Evolutionary conservation across 2,329 filamentous ascomycete genomes (phyloP).

Genomic region (Diaporthe destruens): DNA sequence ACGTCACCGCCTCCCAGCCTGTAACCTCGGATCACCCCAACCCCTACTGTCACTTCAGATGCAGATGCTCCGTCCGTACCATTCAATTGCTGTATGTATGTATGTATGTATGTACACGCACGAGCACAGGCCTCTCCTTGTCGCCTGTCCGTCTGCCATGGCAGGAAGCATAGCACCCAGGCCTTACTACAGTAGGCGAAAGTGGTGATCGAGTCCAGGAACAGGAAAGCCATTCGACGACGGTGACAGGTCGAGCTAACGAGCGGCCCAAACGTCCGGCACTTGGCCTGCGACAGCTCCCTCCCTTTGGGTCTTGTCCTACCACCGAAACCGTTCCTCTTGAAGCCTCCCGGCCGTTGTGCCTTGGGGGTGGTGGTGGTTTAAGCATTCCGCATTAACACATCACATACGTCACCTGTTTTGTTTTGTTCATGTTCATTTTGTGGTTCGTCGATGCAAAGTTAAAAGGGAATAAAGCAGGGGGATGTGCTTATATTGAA

Average conservation of each 20-base stretch:
- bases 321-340: constrained; percentile 22
- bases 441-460: not conserved
- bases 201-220: not conserved
- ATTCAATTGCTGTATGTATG: too few species aligned
- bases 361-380: not conserved
- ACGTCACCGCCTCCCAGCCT: constrained; percentile 23
- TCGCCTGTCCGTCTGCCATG: too few species aligned
- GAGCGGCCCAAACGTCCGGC: constrained; percentile 22
- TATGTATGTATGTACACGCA: too few species aligned
- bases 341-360: constrained; percentile 25
- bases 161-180: not conserved
- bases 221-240: not conserved
- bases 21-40: not conserved
- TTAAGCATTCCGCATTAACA: constrained; percentile 2
- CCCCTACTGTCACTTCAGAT: constrained; percentile 8
- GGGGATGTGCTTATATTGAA: too few species aligned
- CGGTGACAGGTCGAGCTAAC: constrained; percentile 13
- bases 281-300: constrained; percentile 13
- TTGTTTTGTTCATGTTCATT: too few species aligned
- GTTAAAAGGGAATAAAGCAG: not conserved
- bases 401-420: not conserved
- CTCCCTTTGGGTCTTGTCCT: constrained; percentile 3
- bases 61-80: not conserved
- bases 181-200: not conserved
- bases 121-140: constrained; percentile 6